Evolutionary conservation across 2,329 filamentous ascomycete genomes (phyloP).

Genomic region (Trichoderma breve): DNA sequence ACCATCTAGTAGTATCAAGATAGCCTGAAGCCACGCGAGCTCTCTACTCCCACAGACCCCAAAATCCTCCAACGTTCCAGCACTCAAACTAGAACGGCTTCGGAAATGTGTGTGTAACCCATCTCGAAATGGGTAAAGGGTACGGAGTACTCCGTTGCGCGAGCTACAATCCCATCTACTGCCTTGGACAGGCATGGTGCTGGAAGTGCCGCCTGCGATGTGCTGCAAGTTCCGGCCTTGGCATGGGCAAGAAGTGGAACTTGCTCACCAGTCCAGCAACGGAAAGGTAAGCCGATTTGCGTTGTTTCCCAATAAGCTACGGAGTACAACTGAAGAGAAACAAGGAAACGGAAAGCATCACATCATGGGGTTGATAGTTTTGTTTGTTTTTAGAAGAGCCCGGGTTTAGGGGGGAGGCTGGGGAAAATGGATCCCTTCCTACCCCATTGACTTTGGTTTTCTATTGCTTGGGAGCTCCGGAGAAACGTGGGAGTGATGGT

Average conservation of each 20-base stretch:
- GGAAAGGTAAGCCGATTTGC: background rate
- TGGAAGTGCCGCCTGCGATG: background rate
- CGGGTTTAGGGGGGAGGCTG: background rate
- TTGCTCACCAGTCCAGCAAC: background rate
- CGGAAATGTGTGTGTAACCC: background rate
- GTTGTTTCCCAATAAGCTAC: background rate
- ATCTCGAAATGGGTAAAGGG: background rate
- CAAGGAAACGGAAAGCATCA: background rate
- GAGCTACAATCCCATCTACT: background rate
- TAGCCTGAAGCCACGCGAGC: background rate
- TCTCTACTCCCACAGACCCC: background rate
- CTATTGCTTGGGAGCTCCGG: background rate
- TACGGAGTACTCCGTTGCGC: background rate
- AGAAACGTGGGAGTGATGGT: background rate
- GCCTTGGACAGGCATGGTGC: background rate
- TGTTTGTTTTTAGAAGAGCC: background rate
- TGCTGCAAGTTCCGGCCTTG: background rate
- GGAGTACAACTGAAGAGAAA: background rate
- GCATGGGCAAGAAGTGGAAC: background rate
- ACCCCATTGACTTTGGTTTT: background rate
- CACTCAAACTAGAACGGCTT: background rate
- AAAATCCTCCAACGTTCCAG: background rate
- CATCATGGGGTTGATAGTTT: background rate
- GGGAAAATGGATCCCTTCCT: background rate
- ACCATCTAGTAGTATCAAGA: background rate